phyloP scores from a whole-genome alignment of 2,329 filamentous ascomycete genomes.

The Atkinsonella hypoxylon region DNA sequence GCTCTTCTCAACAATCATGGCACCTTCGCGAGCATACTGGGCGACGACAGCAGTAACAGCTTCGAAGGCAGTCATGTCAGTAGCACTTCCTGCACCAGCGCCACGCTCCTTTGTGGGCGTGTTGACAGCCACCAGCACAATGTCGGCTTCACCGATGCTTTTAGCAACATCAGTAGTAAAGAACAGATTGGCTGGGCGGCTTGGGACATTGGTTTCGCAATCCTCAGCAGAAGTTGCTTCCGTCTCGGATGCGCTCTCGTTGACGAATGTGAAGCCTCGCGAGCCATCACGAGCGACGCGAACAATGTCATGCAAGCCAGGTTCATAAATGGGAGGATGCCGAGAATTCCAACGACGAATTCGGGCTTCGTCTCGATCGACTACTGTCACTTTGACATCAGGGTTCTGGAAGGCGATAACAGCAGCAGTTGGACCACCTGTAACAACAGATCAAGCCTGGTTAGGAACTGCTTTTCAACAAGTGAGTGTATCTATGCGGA shows the following conservation, averaged over 20 bases:
- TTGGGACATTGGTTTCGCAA: conserved; percentile 23
- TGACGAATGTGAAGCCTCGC: conserved; percentile 29
- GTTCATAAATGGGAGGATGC: conserved; percentile 65
- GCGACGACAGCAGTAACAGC: conserved; percentile 57
- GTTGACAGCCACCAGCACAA: conserved; percentile 67
- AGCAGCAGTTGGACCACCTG: conserved; percentile 63
- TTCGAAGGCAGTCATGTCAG: conserved; percentile 62
- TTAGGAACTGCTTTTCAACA: background rate
- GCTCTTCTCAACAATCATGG: conserved; percentile 72
- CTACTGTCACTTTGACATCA: conserved; percentile 58
- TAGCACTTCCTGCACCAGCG: conserved; percentile 56
- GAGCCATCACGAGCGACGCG: conserved; percentile 49
- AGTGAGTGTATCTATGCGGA: background rate
- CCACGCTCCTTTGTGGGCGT: conserved; percentile 66
- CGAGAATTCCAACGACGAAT: conserved; percentile 64
- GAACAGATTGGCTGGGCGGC: conserved; percentile 52
- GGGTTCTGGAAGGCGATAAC: conserved; percentile 66
- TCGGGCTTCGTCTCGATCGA: conserved; percentile 53
- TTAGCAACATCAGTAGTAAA: conserved; percentile 58
- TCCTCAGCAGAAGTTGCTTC: conserved; percentile 20
- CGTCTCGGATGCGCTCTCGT: conserved; percentile 21
- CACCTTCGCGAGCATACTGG: conserved; percentile 49
- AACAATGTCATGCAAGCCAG: conserved; percentile 57
- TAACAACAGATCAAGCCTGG: background rate
- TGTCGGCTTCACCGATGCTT: conserved; percentile 54